Conservation (phyloP, 176 grass and related monocot species). For the Lolium perenne region DNA sequence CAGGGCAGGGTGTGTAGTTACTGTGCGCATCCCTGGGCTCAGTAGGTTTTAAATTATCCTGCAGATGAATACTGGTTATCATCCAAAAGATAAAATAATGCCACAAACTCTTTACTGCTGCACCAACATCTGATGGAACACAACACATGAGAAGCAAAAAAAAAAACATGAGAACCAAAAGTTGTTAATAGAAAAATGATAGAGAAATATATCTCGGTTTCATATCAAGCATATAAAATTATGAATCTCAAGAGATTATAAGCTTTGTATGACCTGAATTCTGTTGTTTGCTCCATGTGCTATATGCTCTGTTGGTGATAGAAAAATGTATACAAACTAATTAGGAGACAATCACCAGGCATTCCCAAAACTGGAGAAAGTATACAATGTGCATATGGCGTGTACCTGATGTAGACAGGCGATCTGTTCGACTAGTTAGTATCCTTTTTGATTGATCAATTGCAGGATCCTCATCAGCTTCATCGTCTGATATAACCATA, state of each 20-base stretch:
- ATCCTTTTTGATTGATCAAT: conserved; percentile 51
- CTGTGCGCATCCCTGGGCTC: conserved; percentile 58
- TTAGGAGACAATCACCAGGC: conserved; percentile 33
- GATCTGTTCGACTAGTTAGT: conserved; percentile 46
- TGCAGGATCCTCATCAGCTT: conserved; percentile 62
- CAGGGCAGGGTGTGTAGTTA: conserved; percentile 54
- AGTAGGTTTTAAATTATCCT: conserved; percentile 46
- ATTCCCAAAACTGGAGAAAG: conserved; percentile 32
- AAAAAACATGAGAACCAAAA: conserved; percentile 38
- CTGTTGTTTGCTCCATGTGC: conserved; percentile 41
- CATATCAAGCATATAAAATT: conserved; percentile 34
- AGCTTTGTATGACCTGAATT: conserved; percentile 56
- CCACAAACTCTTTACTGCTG: conserved; percentile 2
- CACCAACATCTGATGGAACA: conserved; percentile 36
- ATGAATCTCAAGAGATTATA: conserved; percentile 27
- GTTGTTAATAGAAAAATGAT: conserved; percentile 13
- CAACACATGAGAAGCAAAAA: conserved; percentile 40
- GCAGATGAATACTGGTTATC: conserved; percentile 28
- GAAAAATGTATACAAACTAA: conserved; percentile 33
- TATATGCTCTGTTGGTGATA: conserved; percentile 51
- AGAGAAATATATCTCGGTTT: conserved; percentile 7
- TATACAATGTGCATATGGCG: conserved; percentile 34
- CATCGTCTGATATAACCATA: conserved; percentile 91
- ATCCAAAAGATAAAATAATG: conserved; percentile 11
- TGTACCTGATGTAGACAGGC: conserved; percentile 55